Evolutionary conservation across 1,284 basidiomycete species (phyloP).

Genomic region (Macrocystidia cucumis): DNA sequence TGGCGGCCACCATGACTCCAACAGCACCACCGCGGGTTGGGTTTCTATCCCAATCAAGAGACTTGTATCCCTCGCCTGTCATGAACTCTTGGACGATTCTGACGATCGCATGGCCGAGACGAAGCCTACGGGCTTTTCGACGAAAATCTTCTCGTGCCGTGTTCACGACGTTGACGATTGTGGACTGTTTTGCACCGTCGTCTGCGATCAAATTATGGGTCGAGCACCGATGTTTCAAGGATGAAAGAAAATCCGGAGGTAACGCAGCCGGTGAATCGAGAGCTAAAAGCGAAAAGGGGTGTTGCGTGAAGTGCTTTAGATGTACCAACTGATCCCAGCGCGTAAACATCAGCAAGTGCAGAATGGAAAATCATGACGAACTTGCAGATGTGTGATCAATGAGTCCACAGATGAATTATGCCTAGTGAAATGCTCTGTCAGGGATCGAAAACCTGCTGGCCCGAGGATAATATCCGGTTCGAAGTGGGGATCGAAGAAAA

Average conservation of each 20-base stretch:
- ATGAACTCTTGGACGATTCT: slow-evolving; percentile 34
- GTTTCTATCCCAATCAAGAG: slow-evolving; percentile 16
- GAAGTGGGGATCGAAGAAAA: slow-evolving; percentile 55
- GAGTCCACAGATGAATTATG: slow-evolving; percentile 49
- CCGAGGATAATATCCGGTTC: slow-evolving; percentile 57
- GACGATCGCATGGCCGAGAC: slow-evolving; percentile 41
- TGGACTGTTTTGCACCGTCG: slow-evolving; percentile 15
- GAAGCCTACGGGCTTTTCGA: slow-evolving; percentile 24
- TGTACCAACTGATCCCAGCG: slow-evolving; percentile 57
- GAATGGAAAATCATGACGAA: slow-evolving; percentile 15
- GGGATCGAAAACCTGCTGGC: slow-evolving; percentile 41
- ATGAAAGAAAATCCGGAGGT: no score
- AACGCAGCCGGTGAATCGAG: slow-evolving; percentile 21
- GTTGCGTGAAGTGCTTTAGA: slow-evolving; percentile 57
- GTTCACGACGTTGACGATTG: slow-evolving; percentile 23
- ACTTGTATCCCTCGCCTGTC: slow-evolving; percentile 30
- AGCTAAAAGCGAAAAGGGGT: slow-evolving; percentile 44
- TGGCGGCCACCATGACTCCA: slow-evolving; percentile 18
- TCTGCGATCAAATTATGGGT: no score
- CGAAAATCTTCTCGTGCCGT: slow-evolving; percentile 30
- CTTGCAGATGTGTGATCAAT: slow-evolving; percentile 52
- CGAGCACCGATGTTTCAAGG: slow-evolving; percentile 35
- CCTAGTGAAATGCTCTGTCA: slow-evolving; percentile 47
- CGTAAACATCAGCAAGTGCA: slow-evolving; percentile 1
- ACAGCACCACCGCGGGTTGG: slow-evolving; percentile 11